Evolutionary conservation across 352 stramenopile species (phyloP), one percentile per base, ranked within the genome.

Genomic region (Plasmopara halstedii): DNA sequence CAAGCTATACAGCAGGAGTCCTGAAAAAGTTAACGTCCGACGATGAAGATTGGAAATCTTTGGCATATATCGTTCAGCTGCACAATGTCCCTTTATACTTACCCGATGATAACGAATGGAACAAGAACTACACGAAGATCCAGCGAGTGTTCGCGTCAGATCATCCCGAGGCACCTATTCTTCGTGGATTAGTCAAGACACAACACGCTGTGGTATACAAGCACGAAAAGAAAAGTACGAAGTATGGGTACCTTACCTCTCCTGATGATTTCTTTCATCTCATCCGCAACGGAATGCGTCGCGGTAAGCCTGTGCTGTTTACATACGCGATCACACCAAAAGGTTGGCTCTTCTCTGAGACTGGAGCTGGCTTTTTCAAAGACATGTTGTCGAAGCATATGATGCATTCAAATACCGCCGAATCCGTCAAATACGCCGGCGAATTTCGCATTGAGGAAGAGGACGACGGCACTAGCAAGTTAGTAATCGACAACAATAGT

Each of bases 361-460:
- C 59, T 4, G 59, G 59, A 0, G 59, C 59, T 0, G 42, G 49
- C 7, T 69, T 69, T 46, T 69, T 69, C 32, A 69, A 69, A 42
- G 59, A 69, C 34, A 69, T 69, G 22, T 34, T 69, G 33, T 69
- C 59, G 37, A 64, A 64, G 46, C 59, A 69, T 56, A 65, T 69
- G 59, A 44, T 69, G 37, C 59, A 69, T 25, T 65, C 55, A 0
- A 43, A 56, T 4, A 55, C 55, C 5, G 25, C 37, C 21, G 58
- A 65, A 18, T 53, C 44, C 9, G 59, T 69, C 45, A 67, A 60
- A 34, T 67, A 64, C 21, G 54, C 59, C 0, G 59, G 55, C 4
- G 59, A 69, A 29, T 69, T 69, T 42, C 55, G 52, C 42, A 51
- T 69, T 23, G 46, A 69, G 21, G 47, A 62, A 42, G 32, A 18